Evolutionary conservation across 495 filamentous ascomycete species (phyloP).

Genomic region (Penicillium cinerascens): DNA sequence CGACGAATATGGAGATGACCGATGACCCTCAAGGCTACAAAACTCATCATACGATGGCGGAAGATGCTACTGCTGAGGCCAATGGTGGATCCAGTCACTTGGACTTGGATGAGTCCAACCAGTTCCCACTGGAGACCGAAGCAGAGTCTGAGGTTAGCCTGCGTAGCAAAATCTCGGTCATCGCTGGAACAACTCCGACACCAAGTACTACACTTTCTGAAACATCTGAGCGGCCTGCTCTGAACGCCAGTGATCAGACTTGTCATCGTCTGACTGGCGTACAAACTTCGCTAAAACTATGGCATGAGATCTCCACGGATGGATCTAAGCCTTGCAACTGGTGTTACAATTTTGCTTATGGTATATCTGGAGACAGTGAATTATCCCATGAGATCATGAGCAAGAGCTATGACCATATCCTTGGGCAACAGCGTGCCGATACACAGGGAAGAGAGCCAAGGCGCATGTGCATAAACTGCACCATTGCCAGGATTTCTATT

Average conservation of each 20-base stretch:
- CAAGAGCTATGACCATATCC: background rate
- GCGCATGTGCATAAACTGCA: constrained; percentile 8
- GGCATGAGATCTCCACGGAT: background rate
- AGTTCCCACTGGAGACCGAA: background rate
- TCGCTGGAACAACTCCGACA: background rate
- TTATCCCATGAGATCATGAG: constrained; percentile 1
- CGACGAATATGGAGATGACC: background rate
- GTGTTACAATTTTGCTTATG: constrained; percentile 15
- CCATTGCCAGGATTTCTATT: background rate
- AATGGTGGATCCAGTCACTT: background rate
- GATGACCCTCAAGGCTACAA: background rate
- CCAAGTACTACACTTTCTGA: background rate
- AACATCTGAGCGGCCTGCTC: background rate
- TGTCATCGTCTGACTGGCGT: background rate
- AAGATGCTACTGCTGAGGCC: background rate
- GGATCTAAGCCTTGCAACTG: constrained; percentile 4
- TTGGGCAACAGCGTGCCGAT: constrained; percentile 2
- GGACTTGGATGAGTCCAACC: background rate
- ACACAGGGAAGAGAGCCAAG: constrained; percentile 7
- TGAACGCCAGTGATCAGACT: background rate
- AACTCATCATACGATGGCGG: background rate
- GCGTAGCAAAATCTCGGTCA: background rate
- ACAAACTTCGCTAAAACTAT: constrained; percentile 2
- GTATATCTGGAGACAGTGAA: constrained; percentile 5
- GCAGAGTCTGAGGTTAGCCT: background rate